phyloP scores from a whole-genome alignment of 2,329 filamentous ascomycete species.

The Neoascochyta sp. region DNA sequence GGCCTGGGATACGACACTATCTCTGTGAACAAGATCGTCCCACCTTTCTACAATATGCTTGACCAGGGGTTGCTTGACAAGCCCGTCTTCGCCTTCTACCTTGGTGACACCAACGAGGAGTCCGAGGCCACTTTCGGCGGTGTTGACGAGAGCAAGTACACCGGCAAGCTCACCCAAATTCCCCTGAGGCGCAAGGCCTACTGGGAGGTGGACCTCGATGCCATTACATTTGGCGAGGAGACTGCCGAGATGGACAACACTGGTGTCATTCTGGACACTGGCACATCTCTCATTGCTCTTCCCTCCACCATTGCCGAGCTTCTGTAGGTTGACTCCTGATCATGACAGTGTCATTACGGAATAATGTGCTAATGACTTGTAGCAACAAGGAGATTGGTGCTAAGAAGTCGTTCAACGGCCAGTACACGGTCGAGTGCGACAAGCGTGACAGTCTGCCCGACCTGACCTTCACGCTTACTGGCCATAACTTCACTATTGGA shows the following conservation, averaged over 20 bases:
- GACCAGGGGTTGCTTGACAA: constrained; percentile 87
- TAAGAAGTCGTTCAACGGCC: constrained; percentile 95
- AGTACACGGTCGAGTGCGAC: constrained; percentile 89
- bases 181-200: constrained; percentile 97
- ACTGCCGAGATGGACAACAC: constrained; percentile 88
- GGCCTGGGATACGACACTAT: constrained; percentile 93
- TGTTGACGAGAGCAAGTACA: constrained; percentile 74
- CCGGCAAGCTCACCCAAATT: constrained; percentile 85
- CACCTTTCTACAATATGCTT: constrained; percentile 95
- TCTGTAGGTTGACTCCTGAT: constrained; percentile 51
- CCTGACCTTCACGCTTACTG: constrained; percentile 83
- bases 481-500: constrained; percentile 87
- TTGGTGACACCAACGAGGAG: constrained; percentile 69
- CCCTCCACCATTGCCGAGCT: constrained; percentile 89
- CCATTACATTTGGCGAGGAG: constrained; percentile 82
- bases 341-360: neutral
- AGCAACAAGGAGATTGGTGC: constrained; percentile 93
- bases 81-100: constrained; percentile 94
- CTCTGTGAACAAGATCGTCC: constrained; percentile 91
- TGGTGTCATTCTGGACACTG: constrained; percentile 95
- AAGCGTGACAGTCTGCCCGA: constrained; percentile 83
- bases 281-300: constrained; percentile 94
- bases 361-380: constrained; percentile 16
- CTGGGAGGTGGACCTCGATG: constrained; percentile 97
- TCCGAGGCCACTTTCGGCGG: constrained; percentile 91